These are phyloP conservation scores for Monosporascus sp. DNA, from an alignment of 2,329 filamentous ascomycete species.

Conservation along the genomic window DNA sequence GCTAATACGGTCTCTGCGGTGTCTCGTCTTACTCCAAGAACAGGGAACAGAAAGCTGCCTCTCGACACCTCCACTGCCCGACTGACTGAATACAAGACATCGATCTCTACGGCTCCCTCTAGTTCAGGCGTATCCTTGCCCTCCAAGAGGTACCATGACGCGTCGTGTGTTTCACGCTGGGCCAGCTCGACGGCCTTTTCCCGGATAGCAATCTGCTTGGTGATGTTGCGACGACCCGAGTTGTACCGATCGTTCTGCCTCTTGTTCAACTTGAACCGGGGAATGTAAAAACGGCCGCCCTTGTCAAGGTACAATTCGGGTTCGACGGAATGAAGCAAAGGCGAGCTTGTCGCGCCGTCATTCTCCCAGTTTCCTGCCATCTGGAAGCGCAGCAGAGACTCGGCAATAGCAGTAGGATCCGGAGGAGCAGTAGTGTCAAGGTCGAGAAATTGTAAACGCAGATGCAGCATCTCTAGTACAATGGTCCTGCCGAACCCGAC, in stretches of 20 bases:
- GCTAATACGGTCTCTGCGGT: slow-evolving; percentile 1
- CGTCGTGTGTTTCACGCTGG: not conserved
- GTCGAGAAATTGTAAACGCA: not conserved
- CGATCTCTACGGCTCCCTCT: not conserved
- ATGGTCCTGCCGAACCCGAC: not conserved
- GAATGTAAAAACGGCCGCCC: not conserved
- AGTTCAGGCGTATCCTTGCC: not conserved
- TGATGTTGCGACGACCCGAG: slow-evolving; percentile 2
- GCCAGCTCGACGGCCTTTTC: not conserved
- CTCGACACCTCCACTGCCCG: not conserved
- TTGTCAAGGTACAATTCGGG: slow-evolving; percentile 4
- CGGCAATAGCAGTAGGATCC: not conserved
- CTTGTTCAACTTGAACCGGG: slow-evolving; percentile 6
- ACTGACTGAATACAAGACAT: slow-evolving; percentile 1
- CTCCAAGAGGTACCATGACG: not conserved
- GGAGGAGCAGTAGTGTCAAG: not conserved
- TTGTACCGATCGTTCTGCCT: slow-evolving; percentile 5
- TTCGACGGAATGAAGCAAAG: slow-evolving; percentile 5
- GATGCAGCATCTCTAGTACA: not conserved
- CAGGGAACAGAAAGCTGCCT: slow-evolving; percentile 1
- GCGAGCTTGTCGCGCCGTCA: not conserved
- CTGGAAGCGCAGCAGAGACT: not conserved
- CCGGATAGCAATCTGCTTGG: not conserved
- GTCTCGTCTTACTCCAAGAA: not conserved
- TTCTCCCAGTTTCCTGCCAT: not conserved